Base-by-base conservation (phyloP, 495 filamentous ascomycete genomes). In the Aspergillus nanangensis region DNA sequence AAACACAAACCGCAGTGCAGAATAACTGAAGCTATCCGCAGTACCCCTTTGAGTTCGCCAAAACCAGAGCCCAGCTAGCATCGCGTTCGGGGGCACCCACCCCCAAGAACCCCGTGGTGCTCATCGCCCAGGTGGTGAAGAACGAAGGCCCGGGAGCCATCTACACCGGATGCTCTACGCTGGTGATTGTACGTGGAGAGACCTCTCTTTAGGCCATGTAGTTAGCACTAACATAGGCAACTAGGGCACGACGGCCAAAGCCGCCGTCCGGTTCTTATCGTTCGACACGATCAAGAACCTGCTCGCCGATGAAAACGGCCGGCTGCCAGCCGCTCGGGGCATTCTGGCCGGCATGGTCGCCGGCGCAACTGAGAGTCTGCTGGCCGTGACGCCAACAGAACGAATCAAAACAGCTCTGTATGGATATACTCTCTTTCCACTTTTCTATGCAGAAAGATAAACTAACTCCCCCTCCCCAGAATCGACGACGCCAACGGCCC, bases 41-140 rank as follows among this genome's bases (percentile, higher is more conserved):
- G 69, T 84, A 84, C 55, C 81, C 80, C n/a, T 80, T 85, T 51
- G 81, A 84, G 52, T 84, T 83, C 45, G 78, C 81, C 13, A 85
- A 85, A 61, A 85, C 81, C 1, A 70, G 80, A 15, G 78, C 81
- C 4, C 81, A 85, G 50, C 66, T 85, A 0, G 66, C 74, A 10
- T 59, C 70, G 14, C 61, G 73, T 35, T 62, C 68, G 31, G 67
- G 71, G 14, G 52, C 65, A 4, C 53, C 62, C 1, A 67, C 63
- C 3, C 49, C 59, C 10, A 35, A 25, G 1, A 84, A 83, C 48
- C 81, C 81, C 2, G 70, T 83, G 34, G 43, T 60, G 1, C 72
- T 83, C 23, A 76, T 81, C 31, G 38, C 44, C 2, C 55, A 70
- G 25, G 72, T 78, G 13, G 69, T 70, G 25, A 58, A 66, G 34